phyloP scores from a whole-genome alignment of 164 flowering plant species.

The Chimonanthus praecox region DNA sequence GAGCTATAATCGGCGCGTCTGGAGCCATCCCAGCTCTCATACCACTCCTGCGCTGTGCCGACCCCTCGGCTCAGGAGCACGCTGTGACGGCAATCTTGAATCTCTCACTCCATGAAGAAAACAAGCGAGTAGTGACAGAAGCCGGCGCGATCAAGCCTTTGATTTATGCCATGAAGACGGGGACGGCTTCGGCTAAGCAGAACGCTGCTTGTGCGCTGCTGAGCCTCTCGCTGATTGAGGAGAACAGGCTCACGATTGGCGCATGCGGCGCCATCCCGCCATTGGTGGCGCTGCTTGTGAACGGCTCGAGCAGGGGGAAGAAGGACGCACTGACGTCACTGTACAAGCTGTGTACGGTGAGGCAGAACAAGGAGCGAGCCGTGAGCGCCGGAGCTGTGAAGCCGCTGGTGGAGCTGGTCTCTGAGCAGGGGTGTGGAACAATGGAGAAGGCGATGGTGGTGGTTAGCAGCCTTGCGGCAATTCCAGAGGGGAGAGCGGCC shows the following conservation, averaged over 20 bases:
- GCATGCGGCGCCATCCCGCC: conserved; percentile 97
- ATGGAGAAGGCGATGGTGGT: conserved; percentile 98
- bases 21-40: conserved; percentile 80
- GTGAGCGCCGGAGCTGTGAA: conserved; percentile 83
- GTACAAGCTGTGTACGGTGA: conserved; percentile 71
- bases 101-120: conserved; percentile 67
- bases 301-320: conserved; percentile 74
- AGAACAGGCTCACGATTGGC: conserved; percentile 77
- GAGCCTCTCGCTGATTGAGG: conserved; percentile 68
- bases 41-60: conserved; percentile 60
- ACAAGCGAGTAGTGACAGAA: conserved; percentile 39
- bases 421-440: conserved; percentile 67
- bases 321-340: conserved; percentile 91
- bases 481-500: conserved; percentile 54
- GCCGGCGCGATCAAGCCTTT: conserved; percentile 74
- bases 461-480: conserved; percentile 66
- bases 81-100: conserved; percentile 88
- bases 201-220: conserved; percentile 92
- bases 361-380: conserved; percentile 81
- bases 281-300: conserved; percentile 60
- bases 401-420: conserved; percentile 71
- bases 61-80: conserved; percentile 88
- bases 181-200: conserved; percentile 86
- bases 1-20: conserved; percentile 77
- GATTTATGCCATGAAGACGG: conserved; percentile 80